Evolutionary conservation across 108 stramenopile species (phyloP).

Genomic region (Skeletonema grethae): DNA sequence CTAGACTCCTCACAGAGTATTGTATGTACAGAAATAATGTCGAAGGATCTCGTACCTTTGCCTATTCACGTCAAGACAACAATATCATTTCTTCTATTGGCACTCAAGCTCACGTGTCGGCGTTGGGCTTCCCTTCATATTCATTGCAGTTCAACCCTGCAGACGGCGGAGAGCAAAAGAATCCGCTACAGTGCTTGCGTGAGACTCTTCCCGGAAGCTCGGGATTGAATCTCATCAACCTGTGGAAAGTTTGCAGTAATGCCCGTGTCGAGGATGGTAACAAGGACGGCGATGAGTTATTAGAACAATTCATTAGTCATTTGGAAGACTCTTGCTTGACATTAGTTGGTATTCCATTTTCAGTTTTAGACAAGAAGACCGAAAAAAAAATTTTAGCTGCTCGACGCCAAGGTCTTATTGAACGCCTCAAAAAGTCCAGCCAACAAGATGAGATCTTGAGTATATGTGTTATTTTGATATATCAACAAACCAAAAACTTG

Average conservation of each 20-base stretch:
- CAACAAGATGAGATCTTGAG: constrained; percentile 17
- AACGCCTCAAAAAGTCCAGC: constrained; percentile 7
- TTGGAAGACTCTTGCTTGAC: constrained; percentile 18
- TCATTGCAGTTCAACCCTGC: constrained; percentile 17
- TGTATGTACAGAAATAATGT: constrained; percentile 31
- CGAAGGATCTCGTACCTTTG: constrained; percentile 13
- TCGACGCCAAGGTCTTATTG: constrained; percentile 15
- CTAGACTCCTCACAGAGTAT: constrained; percentile 33
- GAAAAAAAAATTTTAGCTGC: constrained; percentile 30
- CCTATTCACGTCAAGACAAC: constrained; percentile 2
- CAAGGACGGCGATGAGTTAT: constrained; percentile 1
- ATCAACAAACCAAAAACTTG: constrained; percentile 22
- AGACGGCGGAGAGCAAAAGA: constrained; percentile 9
- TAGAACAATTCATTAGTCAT: constrained; percentile 27
- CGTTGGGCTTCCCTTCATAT: constrained; percentile 30
- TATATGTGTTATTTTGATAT: constrained; percentile 18
- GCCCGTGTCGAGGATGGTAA: background rate
- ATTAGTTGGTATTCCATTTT: constrained; percentile 38
- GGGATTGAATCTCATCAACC: constrained; percentile 17
- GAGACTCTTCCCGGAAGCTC: constrained; percentile 16
- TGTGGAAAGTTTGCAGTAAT: constrained; percentile 14
- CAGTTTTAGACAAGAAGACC: constrained; percentile 30
- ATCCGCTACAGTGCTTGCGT: constrained; percentile 20
- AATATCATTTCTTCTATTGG: background rate
- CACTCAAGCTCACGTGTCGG: constrained; percentile 5